Conservation (phyloP, 495 filamentous ascomycete genomes). For the Oleoguttula mirabilis region DNA sequence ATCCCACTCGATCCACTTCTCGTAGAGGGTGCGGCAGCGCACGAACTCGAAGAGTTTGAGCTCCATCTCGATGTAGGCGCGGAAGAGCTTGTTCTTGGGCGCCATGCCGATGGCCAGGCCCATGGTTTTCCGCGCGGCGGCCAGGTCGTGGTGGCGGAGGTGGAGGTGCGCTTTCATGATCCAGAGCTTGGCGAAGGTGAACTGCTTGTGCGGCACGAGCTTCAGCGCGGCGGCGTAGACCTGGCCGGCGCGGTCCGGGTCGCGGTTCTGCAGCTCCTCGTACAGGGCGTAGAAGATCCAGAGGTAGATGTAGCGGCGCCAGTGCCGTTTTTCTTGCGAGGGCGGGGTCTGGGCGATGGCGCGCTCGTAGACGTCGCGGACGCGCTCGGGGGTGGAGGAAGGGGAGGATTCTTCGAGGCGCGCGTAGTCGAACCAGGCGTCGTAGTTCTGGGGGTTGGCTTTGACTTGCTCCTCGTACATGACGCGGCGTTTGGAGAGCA, state of each 20-base stretch:
- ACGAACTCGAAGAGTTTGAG: constrained; percentile 84
- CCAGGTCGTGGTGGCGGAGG: constrained; percentile 70
- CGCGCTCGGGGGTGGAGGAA: constrained; percentile 57
- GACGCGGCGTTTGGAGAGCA: constrained; percentile 84
- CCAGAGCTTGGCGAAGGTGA: constrained; percentile 97
- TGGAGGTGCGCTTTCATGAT: constrained; percentile 87
- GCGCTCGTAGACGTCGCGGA: constrained; percentile 87
- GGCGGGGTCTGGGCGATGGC: constrained; percentile 94
- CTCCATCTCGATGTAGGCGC: constrained; percentile 84
- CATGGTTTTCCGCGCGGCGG: constrained; percentile 70
- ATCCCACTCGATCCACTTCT: constrained; percentile 88
- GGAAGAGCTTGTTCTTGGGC: constrained; percentile 90
- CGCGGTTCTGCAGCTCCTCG: constrained; percentile 77
- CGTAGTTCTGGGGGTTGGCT: constrained; percentile 85
- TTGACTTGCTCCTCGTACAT: constrained; percentile 88
- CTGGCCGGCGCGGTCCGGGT: constrained; percentile 68
- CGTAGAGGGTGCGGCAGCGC: constrained; percentile 78
- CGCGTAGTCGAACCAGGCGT: constrained; percentile 92
- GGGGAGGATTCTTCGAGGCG: constrained; percentile 67
- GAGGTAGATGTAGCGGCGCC: constrained; percentile 92
- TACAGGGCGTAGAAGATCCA: constrained; percentile 96
- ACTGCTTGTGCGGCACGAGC: constrained; percentile 87
- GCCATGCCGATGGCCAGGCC: constrained; percentile 86
- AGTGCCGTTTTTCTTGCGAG: constrained; percentile 92
- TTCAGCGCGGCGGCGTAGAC: constrained; percentile 83